A percentile compares a stretch with the other conserved stretches of the same genome.
Evolutionary conservation across 371 early-diverging fungal genomes (phyloP).

Genomic region (Umbelopsis sp.): DNA sequence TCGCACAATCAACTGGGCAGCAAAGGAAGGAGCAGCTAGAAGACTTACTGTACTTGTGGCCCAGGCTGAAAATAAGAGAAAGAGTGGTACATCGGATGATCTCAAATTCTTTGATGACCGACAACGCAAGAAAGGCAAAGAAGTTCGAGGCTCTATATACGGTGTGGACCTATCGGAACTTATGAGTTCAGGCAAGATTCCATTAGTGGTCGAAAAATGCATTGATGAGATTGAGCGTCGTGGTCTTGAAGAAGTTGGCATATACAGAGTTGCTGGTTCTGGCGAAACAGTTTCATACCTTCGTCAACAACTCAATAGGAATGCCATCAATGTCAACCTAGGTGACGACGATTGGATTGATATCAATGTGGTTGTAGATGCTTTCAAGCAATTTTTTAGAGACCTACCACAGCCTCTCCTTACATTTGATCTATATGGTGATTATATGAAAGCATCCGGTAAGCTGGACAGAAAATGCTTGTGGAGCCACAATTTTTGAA

Average conservation of each 20-base stretch:
- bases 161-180: conserved; percentile 64
- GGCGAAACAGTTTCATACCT: conserved; percentile 68
- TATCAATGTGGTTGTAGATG: conserved; percentile 88
- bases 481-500: too few relatives aligned
- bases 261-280: conserved; percentile 81
- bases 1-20: conserved; percentile 69
- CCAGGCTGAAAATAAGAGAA: conserved; percentile 25
- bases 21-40: conserved; percentile 75
- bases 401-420: conserved; percentile 93
- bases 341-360: conserved; percentile 73
- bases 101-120: background rate
- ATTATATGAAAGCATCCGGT: conserved; percentile 85
- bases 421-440: conserved; percentile 80
- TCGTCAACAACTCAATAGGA: conserved; percentile 62
- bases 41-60: conserved; percentile 54
- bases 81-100: background rate
- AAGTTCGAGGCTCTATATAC: conserved; percentile 49
- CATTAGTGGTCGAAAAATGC: conserved; percentile 71
- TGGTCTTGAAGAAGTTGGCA: conserved; percentile 84
- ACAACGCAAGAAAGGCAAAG: background rate
- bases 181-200: conserved; percentile 64
- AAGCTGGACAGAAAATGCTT: conserved; percentile 20
- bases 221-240: conserved; percentile 77
- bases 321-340: conserved; percentile 60
- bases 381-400: conserved; percentile 91